Percentiles rank a stretch among this genome's conserved stretches.
phyloP scores from a whole-genome alignment of 2,329 filamentous ascomycete species.

The Colletotrichum chrysophilum region DNA sequence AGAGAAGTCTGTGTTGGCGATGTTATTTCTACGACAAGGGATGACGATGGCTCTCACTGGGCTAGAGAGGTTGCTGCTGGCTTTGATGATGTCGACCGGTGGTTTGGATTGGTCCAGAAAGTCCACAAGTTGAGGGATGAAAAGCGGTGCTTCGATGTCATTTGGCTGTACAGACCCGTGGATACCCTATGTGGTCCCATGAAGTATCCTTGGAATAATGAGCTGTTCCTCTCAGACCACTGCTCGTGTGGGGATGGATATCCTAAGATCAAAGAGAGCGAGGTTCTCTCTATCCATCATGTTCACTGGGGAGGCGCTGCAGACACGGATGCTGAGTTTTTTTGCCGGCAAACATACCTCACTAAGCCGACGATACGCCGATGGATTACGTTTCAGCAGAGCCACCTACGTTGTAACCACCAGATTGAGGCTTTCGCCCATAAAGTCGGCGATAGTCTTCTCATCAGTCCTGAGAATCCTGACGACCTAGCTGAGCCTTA shows the following conservation, averaged over 20 bases:
- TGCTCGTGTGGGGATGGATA: conserved; percentile 67
- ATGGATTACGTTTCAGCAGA: conserved; percentile 63
- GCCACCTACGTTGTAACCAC: conserved; percentile 61
- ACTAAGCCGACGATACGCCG: conserved; percentile 61
- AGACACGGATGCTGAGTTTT: conserved; percentile 55
- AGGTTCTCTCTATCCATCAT: conserved; percentile 62
- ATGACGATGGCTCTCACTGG: conserved; percentile 62
- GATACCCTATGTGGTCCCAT: conserved; percentile 74
- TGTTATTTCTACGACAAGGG: conserved; percentile 50
- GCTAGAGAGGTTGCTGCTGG: conserved; percentile 49
- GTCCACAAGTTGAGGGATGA: conserved; percentile 45
- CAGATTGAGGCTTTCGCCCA: conserved; percentile 37
- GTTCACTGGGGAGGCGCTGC: conserved; percentile 64
- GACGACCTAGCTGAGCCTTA: conserved; percentile 60
- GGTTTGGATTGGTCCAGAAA: conserved; percentile 74
- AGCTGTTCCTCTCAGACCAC: conserved; percentile 78
- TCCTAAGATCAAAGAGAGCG: conserved; percentile 52
- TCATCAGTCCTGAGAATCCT: conserved; percentile 41
- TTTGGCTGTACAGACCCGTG: conserved; percentile 75
- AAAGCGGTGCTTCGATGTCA: conserved; percentile 59
- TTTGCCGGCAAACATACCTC: conserved; percentile 78
- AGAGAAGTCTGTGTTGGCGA: not conserved
- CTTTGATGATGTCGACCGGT: conserved; percentile 54
- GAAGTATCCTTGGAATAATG: conserved; percentile 72
- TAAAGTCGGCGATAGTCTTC: conserved; percentile 62